Base-by-base conservation (phyloP, 2,329 filamentous ascomycete species). In the Epichloe gansuensis region DNA sequence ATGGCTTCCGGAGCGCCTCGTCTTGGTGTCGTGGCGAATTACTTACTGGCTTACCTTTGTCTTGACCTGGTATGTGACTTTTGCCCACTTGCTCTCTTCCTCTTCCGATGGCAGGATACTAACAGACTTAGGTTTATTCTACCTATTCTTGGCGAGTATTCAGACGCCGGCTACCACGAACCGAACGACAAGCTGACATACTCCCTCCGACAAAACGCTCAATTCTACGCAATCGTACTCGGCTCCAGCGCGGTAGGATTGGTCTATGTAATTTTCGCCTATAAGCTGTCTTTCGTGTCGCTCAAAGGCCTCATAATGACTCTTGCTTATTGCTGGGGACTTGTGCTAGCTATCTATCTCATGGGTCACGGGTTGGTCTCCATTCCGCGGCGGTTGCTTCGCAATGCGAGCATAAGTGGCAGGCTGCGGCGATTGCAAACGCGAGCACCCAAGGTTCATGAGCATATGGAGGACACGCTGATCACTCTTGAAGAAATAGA, bases 291-390 rank as follows among this genome's bases (percentile, higher is more conserved):
- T 28, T 78, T 85, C 54, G 75, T 74, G 2, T 85, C 84, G 0
- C 76, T 97, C 60, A 95, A 95, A 71, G 84, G 81, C 38, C 74
- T 94, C 42, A 77, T 95, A 57, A 95, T 98, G 88, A 91, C 93
- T 13, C 74, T 97, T 55, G 88, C 91, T 39, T 98, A 98, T 68
- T 88, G 89, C 55, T 97, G 91, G 86, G 90, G 91, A 61, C 72
- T 98, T 60, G 76, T 91, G 4, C 76, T 97, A 50, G 93, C 91
- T 46, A 95, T 98, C 56, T 97, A 95, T 63, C 76, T 98, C 42
- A 97, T 98, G 91, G 93, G 93, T 6, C 93, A 98, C 67, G 93
- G 93, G 7, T 75, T 98, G 28, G 93, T 98, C 35, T 86, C 91
- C 1, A 86, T 98, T 53, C 93, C 93, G 1, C 78, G 91, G 58